Conservation (phyloP, 805 yeast genomes). For the Metschnikowia colocasiae region DNA sequence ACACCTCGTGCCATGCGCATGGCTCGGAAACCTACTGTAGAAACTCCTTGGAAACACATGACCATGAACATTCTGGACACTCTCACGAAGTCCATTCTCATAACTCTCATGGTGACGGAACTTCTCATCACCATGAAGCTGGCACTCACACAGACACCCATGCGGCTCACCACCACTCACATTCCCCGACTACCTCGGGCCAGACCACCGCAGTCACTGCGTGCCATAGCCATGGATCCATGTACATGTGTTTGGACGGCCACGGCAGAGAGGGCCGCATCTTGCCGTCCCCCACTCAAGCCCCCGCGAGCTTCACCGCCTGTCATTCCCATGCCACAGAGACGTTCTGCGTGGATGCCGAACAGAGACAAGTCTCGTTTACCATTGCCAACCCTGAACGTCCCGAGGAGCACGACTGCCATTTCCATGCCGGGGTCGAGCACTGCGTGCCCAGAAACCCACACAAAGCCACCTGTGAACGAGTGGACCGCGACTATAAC, state of each 20-base stretch:
- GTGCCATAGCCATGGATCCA: slow-evolving; percentile 7
- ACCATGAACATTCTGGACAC: too few species aligned
- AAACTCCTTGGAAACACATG: not conserved
- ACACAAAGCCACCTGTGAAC: slow-evolving; percentile 18
- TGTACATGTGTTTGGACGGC: slow-evolving; percentile 4
- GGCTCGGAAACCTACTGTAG: slow-evolving; percentile 3
- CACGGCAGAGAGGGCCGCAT: slow-evolving; percentile 5
- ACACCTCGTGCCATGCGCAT: slow-evolving; percentile 7
- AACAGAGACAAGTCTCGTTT: slow-evolving; percentile 3
- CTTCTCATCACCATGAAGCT: too few species aligned
- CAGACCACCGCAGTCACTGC: slow-evolving; percentile 1
- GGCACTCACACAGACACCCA: not conserved
- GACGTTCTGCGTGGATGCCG: slow-evolving; percentile 6
- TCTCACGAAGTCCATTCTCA: not conserved
- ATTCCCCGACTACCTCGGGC: not conserved
- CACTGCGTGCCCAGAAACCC: slow-evolving; percentile 22
- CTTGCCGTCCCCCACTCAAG: slow-evolving; percentile 2
- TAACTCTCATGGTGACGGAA: too few species aligned
- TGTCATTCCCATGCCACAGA: slow-evolving; percentile 8
- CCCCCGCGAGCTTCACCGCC: not conserved
- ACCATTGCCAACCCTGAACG: not conserved
- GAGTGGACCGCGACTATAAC: slow-evolving; percentile 19
- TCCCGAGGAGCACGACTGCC: slow-evolving; percentile 18
- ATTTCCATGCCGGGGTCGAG: slow-evolving; percentile 34
- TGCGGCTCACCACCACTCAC: not conserved